phyloP scores from a whole-genome alignment of 176 grass and related monocot species.

The Canna indica region DNA sequence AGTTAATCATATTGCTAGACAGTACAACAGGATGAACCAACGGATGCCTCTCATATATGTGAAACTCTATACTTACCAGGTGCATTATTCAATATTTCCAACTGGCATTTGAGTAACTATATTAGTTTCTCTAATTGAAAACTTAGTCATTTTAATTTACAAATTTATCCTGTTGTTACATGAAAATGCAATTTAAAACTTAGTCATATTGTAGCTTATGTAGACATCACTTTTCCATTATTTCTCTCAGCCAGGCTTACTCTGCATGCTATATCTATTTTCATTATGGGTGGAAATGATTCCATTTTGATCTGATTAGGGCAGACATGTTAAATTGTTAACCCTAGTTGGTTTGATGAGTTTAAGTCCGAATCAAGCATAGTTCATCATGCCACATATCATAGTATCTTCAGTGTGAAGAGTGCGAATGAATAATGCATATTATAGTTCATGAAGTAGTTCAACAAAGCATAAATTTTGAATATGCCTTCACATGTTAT shows the following conservation, averaged over 20 bases:
- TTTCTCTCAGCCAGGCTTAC: not conserved
- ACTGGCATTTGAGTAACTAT: not conserved
- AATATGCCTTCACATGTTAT: too few species aligned
- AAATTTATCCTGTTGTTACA: not conserved
- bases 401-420: too few species aligned
- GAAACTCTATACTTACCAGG: conserved; percentile 90
- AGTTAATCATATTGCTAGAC: conserved; percentile 66
- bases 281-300: not conserved
- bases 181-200: not conserved
- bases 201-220: not conserved
- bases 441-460: too few species aligned
- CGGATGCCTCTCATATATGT: conserved; percentile 85
- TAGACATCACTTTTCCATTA: not conserved
- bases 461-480: too few species aligned
- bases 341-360: too few species aligned
- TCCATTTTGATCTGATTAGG: too few species aligned
- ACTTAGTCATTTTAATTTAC: not conserved
- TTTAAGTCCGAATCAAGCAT: too few species aligned
- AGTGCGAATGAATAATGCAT: too few species aligned
- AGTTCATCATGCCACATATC: too few species aligned
- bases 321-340: too few species aligned
- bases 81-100: conserved; percentile 13
- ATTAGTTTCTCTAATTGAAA: not conserved
- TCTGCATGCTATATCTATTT: not conserved
- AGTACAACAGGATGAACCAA: conserved; percentile 75